A percentile compares a stretch with the other conserved stretches of the same genome.
These are phyloP conservation scores for Saccharomycopsis sp. DNA, from an alignment of 805 yeast species.

Conservation along the genomic window DNA sequence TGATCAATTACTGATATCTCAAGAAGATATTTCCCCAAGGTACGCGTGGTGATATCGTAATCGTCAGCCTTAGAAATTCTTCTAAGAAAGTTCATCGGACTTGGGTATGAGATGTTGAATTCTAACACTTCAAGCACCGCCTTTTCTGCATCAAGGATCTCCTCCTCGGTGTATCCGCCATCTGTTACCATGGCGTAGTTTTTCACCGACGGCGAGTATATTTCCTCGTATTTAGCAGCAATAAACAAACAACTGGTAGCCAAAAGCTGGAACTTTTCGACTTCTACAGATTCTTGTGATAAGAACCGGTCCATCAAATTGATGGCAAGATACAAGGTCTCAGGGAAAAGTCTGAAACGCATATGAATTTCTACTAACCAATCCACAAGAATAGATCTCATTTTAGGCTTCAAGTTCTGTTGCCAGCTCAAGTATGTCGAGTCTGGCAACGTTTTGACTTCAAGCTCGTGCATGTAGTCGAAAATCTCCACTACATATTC, in stretches of 20 bases:
- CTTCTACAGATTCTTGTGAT: slow-evolving; percentile 64
- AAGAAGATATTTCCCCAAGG: slow-evolving; percentile 75
- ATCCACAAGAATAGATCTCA: slow-evolving; percentile 84
- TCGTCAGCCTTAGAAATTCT: slow-evolving; percentile 88
- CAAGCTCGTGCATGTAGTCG: slow-evolving; percentile 67
- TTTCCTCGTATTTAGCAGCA: slow-evolving; percentile 93
- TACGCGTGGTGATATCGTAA: slow-evolving; percentile 76
- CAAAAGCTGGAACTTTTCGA: slow-evolving; percentile 73
- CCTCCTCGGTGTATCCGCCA: slow-evolving; percentile 75
- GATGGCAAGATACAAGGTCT: slow-evolving; percentile 75
- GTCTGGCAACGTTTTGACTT: slow-evolving; percentile 66
- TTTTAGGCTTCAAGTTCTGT: slow-evolving; percentile 64
- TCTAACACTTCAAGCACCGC: slow-evolving; percentile 63
- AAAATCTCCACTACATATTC: slow-evolving; percentile 89
- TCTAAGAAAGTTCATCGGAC: slow-evolving; percentile 84
- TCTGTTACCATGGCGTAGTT: slow-evolving; percentile 86
- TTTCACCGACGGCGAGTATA: slow-evolving; percentile 75
- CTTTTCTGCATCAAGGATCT: slow-evolving; percentile 77
- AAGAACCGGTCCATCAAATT: slow-evolving; percentile 85
- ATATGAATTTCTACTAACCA: slow-evolving; percentile 90
- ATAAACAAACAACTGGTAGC: slow-evolving; percentile 83
- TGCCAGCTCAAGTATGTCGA: slow-evolving; percentile 61
- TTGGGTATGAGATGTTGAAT: slow-evolving; percentile 77
- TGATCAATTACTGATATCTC: slow-evolving; percentile 75
- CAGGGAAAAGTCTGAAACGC: slow-evolving; percentile 77